Conservation (phyloP, 768 basidiomycete genomes). For the Russula virescens region DNA sequence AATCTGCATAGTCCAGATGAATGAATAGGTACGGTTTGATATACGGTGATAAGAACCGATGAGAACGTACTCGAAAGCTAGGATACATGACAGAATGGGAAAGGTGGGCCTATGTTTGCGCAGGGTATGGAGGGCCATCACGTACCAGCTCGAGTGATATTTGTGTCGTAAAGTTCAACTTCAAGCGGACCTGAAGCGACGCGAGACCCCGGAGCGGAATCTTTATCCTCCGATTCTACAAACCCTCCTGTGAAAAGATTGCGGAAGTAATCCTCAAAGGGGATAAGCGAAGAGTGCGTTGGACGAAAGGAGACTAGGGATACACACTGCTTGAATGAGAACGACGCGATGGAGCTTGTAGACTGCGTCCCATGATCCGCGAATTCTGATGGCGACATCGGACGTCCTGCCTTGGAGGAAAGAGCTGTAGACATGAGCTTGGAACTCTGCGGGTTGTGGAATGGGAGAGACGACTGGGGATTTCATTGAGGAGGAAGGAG, state of each 20-base stretch:
- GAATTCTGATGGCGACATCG: slow-evolving; percentile 70
- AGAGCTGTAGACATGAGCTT: slow-evolving; percentile 70
- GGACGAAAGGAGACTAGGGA: not conserved
- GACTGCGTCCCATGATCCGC: slow-evolving; percentile 61
- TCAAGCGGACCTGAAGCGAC: slow-evolving; percentile 50
- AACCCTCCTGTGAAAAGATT: slow-evolving; percentile 83
- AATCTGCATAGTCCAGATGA: slow-evolving; percentile 42
- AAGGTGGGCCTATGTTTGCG: slow-evolving; percentile 19
- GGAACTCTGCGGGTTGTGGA: slow-evolving; percentile 51
- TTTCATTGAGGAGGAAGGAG: slow-evolving; percentile 30
- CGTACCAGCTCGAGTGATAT: slow-evolving; percentile 83
- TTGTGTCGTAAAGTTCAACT: slow-evolving; percentile 74
- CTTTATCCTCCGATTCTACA: slow-evolving; percentile 45
- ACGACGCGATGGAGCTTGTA: slow-evolving; percentile 83
- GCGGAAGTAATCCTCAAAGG: slow-evolving; percentile 72
- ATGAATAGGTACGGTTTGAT: not conserved
- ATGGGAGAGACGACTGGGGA: slow-evolving; percentile 37
- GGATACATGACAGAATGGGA: slow-evolving; percentile 15
- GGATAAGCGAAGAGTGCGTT: not conserved
- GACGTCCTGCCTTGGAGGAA: slow-evolving; percentile 68
- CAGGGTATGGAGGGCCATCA: slow-evolving; percentile 15
- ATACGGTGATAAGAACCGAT: not conserved
- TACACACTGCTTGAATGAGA: slow-evolving; percentile 75
- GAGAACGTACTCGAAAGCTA: slow-evolving; percentile 64
- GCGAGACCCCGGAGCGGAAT: slow-evolving; percentile 16